Conservation (phyloP, 169 alveolate genomes). For the Ichthyophthirius multifiliis region DNA sequence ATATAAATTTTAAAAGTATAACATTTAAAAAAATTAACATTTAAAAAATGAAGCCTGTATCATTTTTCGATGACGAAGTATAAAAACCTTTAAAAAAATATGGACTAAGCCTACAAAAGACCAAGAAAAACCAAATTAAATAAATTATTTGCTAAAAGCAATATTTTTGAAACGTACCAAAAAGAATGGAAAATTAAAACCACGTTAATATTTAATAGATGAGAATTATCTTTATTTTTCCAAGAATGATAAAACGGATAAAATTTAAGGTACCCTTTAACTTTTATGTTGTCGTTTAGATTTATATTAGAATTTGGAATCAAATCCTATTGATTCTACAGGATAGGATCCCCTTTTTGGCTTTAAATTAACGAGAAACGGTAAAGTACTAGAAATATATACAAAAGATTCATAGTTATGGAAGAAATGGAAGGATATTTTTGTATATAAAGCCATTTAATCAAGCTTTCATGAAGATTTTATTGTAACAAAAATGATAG, state of each 20-base stretch:
- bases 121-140: not conserved
- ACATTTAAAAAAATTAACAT: too few relatives aligned
- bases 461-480: conserved; percentile 46
- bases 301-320: not conserved
- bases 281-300: not conserved
- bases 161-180: not conserved
- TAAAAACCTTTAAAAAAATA: not conserved
- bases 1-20: too few relatives aligned
- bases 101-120: conserved; percentile 4
- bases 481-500: conserved; percentile 38
- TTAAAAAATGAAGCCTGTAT: conserved; percentile 5
- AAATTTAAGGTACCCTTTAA: not conserved
- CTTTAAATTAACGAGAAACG: conserved; percentile 16
- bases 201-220: not conserved
- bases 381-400: conserved; percentile 8
- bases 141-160: not conserved
- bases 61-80: conserved; percentile 10
- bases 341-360: not conserved
- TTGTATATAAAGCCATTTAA: conserved; percentile 15
- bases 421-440: not conserved
- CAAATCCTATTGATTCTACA: not conserved
- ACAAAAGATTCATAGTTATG: not conserved
- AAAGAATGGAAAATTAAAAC: not conserved
- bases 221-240: not conserved
- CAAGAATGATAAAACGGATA: not conserved